Evolutionary conservation across 108 stramenopile species (phyloP), one percentile per base, ranked within the genome.

Genomic region (Skeletonema marinoi): DNA sequence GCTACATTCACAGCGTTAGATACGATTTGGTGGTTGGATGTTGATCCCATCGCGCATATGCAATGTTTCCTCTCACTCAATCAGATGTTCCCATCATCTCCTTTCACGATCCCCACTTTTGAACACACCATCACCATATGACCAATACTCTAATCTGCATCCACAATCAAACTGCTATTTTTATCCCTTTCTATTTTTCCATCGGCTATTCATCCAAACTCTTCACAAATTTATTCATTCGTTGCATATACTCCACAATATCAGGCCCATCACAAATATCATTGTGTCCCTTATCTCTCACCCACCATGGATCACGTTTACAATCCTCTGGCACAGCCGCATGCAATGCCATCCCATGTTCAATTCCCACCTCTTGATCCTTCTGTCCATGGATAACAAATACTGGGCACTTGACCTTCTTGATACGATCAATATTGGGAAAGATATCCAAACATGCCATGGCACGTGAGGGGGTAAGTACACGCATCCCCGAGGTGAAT

Each of bases 401-500:
- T 1, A 91, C 90, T 13, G 90, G 93, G 60, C 94, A 95, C 21
- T 83, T 80, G 5, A 91, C 89, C 62, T 92, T 89, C 13, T 77
- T 68, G 32, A 95, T 92, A 5, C 93, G 86, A 62, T 92, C 88
- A 67, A 97, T 95, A 70, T 97, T 97, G 17, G 92, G 92, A 66
- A 92, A 97, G 31, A 95, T 92, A 67, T 97, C 96, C 1, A 93
- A 78, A 75, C 94, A 95, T 12, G 92, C 89, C 36, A 95, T 41
- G 2, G 84, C 78, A 21, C 93, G 89, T 21, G 36, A 54, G 31
- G 94, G 93, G 42, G 94, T 95, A 44, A 95, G 82, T 0, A 97
- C 96, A 10, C 96, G 80, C 92, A 97, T 93, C 10, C 93, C 96
- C 30, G 90, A 92, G 63, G 90, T 91, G 77, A 97, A 94, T 4